Percentiles rank a stretch among this genome's conserved stretches.
Evolutionary conservation across 306 rosid genomes (phyloP).

Genomic region (Benincasa hispida): DNA sequence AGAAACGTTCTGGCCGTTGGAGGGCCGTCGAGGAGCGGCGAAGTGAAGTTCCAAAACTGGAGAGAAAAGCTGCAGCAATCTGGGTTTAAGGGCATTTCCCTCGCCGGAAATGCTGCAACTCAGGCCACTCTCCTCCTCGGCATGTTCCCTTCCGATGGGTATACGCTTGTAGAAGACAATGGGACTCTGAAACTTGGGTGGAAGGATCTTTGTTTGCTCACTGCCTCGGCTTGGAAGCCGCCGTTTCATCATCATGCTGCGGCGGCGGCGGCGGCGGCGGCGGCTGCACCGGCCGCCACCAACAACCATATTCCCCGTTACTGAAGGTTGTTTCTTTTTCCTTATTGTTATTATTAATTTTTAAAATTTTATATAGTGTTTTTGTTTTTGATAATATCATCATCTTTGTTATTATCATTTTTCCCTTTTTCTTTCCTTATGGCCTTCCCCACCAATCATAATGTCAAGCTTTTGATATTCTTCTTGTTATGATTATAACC

Average conservation of each 20-base stretch:
- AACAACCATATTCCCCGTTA: slow-evolving; percentile 2
- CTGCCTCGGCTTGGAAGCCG: slow-evolving; percentile 98
- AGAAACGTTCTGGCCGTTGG: slow-evolving; percentile 81
- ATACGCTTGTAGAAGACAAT: slow-evolving; percentile 89
- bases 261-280: neutral
- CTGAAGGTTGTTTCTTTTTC: neutral
- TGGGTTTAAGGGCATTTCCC: slow-evolving; percentile 73
- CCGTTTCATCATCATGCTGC: slow-evolving; percentile 18
- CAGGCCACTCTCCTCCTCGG: slow-evolving; percentile 84
- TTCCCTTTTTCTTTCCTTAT: neutral
- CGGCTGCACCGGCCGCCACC: neutral
- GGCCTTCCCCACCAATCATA: neutral
- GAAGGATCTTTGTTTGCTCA: slow-evolving; percentile 95
- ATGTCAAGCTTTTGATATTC: neutral
- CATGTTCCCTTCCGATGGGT: slow-evolving; percentile 94
- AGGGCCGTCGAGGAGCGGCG: slow-evolving; percentile 84
- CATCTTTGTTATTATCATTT: neutral
- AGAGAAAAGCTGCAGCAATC: slow-evolving; percentile 81
- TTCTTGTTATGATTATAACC: neutral
- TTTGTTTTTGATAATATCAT: neutral
- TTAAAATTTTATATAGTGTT: neutral
- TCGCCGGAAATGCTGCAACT: slow-evolving; percentile 93
- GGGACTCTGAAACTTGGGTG: slow-evolving; percentile 94
- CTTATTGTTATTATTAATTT: neutral
- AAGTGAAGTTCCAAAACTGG: slow-evolving; percentile 83